Conservation (phyloP, 306 rosid species). For the Rubus idaeus region DNA sequence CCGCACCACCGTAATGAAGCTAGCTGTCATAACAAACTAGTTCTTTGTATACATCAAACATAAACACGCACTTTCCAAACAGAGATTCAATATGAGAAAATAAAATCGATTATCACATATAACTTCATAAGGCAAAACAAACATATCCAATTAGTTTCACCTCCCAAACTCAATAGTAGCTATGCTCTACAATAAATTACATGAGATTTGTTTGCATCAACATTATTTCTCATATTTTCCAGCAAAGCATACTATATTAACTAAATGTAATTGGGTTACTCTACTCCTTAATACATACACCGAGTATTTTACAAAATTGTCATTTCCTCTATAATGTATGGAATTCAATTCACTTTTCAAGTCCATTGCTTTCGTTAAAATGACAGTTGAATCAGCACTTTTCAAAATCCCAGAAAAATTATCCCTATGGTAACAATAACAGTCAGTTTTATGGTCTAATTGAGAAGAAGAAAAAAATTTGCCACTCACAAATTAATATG, state of each 20-base stretch:
- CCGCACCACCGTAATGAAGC: conserved; percentile 31
- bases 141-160: not conserved
- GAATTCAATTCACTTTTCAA: not conserved
- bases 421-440: not conserved
- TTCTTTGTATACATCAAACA: not conserved
- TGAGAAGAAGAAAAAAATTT: not conserved
- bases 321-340: not conserved
- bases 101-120: not conserved
- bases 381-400: not conserved
- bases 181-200: no score
- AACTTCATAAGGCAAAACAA: not conserved
- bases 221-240: no score
- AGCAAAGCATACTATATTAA: no score
- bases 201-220: no score
- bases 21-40: conserved; percentile 32
- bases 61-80: not conserved
- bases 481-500: not conserved
- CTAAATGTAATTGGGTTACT: no score
- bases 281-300: not conserved
- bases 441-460: not conserved
- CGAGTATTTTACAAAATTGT: not conserved
- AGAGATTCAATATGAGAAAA: not conserved
- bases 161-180: no score
- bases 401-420: not conserved
- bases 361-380: not conserved